Percentiles rank a stretch among this genome's conserved stretches.
phyloP scores from a whole-genome alignment of 306 rosid species.

The Ochetophila trinervis region DNA sequence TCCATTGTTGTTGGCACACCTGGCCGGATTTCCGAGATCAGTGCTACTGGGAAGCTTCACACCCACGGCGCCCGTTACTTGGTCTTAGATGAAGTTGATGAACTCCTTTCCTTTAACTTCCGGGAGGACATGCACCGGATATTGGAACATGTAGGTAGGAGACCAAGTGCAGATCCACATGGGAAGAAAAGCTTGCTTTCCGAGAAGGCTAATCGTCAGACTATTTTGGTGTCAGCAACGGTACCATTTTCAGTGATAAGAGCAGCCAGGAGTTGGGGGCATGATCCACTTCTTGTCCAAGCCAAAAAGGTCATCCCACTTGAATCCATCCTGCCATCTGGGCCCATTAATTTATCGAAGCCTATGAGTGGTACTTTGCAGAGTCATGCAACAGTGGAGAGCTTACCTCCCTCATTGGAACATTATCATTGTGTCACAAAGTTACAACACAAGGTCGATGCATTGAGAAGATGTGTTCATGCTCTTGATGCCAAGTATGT shows the following conservation, averaged over 20 bases:
- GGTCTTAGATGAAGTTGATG: constrained; percentile 92
- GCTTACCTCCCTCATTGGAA: constrained; percentile 78
- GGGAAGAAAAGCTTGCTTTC: constrained; percentile 37
- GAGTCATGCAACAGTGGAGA: constrained; percentile 51
- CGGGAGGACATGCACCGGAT: constrained; percentile 94
- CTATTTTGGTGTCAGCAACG: constrained; percentile 85
- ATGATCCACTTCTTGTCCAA: constrained; percentile 75
- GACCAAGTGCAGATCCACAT: constrained; percentile 44
- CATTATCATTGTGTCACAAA: constrained; percentile 76
- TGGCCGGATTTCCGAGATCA: constrained; percentile 86
- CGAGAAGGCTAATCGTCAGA: constrained; percentile 54
- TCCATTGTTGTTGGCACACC: constrained; percentile 93
- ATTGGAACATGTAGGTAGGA: constrained; percentile 84
- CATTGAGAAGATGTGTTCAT: constrained; percentile 79
- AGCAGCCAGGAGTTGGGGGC: constrained; percentile 91
- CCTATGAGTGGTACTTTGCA: constrained; percentile 29
- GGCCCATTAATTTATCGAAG: constrained; percentile 45
- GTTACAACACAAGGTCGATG: constrained; percentile 85
- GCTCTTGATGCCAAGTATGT: constrained; percentile 85
- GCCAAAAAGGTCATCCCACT: constrained; percentile 64
- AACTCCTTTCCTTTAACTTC: constrained; percentile 79
- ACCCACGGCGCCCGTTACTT: constrained; percentile 76
- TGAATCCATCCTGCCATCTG: constrained; percentile 48
- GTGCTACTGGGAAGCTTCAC: constrained; percentile 87
- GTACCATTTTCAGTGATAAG: constrained; percentile 87